phyloP scores from a whole-genome alignment of 352 stramenopile genomes.

The Globisporangium canariense region DNA sequence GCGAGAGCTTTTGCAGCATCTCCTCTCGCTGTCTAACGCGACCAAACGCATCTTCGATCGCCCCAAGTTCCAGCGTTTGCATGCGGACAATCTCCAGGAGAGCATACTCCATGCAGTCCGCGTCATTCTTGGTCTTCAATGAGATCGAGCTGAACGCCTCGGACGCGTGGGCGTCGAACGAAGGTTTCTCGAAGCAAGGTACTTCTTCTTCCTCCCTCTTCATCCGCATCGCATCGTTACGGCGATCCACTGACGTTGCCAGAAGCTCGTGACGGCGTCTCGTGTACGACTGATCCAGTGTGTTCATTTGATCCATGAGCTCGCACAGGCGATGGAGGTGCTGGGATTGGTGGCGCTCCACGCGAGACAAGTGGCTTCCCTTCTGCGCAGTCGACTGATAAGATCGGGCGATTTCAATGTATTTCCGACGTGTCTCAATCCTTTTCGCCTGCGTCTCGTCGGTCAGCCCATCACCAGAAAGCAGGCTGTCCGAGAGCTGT shows the following conservation, averaged over 20 bases:
- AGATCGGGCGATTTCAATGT: constrained; percentile 57
- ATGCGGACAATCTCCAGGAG: constrained; percentile 76
- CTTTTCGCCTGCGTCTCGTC: constrained; percentile 16
- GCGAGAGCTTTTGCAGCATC: constrained; percentile 23
- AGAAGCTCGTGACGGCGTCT: constrained; percentile 33
- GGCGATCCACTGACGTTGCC: constrained; percentile 25
- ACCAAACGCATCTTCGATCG: constrained; percentile 70
- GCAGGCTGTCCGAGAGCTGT: constrained; percentile 62
- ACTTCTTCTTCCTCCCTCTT: constrained; percentile 52
- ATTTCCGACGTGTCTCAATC: constrained; percentile 58
- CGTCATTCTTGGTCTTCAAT: constrained; percentile 62
- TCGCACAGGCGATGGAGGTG: constrained; percentile 74
- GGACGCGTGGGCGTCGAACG: constrained; percentile 64
- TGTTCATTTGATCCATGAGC: constrained; percentile 68
- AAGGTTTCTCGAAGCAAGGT: constrained; percentile 51
- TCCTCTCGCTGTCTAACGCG: constrained; percentile 55
- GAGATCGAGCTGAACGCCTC: constrained; percentile 76
- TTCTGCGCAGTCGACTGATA: constrained; percentile 64
- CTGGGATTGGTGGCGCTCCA: constrained; percentile 55
- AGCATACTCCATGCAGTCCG: constrained; percentile 81
- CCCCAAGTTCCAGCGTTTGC: constrained; percentile 71
- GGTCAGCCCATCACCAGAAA: constrained; percentile 15
- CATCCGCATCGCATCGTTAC: constrained; percentile 23
- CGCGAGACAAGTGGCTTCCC: constrained; percentile 56
- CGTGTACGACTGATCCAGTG: constrained; percentile 51